phyloP scores from a whole-genome alignment of 2,329 filamentous ascomycete genomes.

The Cucurbitaria berberidis region DNA sequence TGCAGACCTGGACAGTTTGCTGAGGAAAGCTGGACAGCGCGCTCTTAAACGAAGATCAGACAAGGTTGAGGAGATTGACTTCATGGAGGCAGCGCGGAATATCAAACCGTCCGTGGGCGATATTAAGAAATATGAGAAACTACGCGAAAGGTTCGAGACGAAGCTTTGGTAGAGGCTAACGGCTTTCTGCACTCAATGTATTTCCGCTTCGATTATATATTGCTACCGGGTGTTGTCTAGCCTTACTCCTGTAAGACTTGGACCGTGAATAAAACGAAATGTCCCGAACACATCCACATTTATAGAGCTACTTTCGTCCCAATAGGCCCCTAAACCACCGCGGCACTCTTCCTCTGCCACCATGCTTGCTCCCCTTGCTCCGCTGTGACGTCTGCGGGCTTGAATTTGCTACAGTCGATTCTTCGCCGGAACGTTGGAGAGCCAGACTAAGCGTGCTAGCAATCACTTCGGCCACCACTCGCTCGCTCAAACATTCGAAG shows the following conservation, averaged over 20 bases:
- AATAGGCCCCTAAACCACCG: neutral
- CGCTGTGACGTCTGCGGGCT: neutral
- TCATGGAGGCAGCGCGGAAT: conserved; percentile 50
- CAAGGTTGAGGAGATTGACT: conserved; percentile 56
- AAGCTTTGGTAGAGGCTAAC: conserved; percentile 21
- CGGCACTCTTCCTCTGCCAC: neutral
- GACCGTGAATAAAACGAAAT: too few species aligned
- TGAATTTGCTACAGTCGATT: neutral
- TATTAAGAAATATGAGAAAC: conserved; percentile 61
- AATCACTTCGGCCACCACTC: neutral
- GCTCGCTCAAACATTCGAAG: neutral
- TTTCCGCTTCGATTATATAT: neutral
- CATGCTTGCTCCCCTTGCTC: neutral
- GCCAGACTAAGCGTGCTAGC: neutral
- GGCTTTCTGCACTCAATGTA: neutral
- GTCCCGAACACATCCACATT: too few species aligned
- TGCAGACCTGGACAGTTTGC: conserved; percentile 66
- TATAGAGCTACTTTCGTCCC: neutral
- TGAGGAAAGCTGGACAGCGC: conserved; percentile 64
- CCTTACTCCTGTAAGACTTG: too few species aligned
- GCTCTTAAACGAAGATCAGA: conserved; percentile 58
- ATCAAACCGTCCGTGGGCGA: conserved; percentile 63
- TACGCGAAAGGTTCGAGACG: conserved; percentile 57
- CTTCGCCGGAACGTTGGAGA: neutral
- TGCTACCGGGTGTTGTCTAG: too few species aligned